phyloP scores from a whole-genome alignment of 2,329 filamentous ascomycete species.

The Colletotrichum theobromicola region DNA sequence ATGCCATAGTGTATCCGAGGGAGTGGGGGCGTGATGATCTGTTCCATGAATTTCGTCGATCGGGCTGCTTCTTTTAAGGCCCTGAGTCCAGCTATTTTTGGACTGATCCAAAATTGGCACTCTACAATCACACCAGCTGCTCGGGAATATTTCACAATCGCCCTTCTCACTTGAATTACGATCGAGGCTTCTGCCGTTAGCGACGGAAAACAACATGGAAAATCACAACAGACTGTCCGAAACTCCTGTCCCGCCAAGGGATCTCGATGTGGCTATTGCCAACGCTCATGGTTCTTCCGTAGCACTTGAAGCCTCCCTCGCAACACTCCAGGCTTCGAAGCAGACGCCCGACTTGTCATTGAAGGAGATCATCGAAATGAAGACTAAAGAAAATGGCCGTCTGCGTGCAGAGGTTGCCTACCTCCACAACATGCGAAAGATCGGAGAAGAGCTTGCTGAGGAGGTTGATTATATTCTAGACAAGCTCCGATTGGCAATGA shows the following conservation, averaged over 20 bases:
- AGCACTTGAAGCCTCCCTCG: neutral
- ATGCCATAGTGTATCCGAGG: neutral
- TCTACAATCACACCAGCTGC: neutral
- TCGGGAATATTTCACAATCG: neutral
- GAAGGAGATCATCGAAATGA: neutral
- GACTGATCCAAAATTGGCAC: neutral
- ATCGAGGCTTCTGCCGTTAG: neutral
- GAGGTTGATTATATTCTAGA: neutral
- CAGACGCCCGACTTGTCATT: neutral
- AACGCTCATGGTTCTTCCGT: neutral
- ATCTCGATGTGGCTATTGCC: neutral
- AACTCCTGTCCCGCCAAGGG: neutral
- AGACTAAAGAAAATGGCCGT: neutral
- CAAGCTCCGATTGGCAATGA: neutral
- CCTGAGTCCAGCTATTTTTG: neutral
- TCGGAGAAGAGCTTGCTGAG: neutral
- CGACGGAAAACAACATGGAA: neutral
- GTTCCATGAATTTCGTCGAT: neutral
- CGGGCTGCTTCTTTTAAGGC: neutral
- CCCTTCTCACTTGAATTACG: neutral
- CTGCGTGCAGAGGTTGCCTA: neutral
- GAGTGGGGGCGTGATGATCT: neutral
- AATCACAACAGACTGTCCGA: neutral
- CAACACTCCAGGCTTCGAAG: neutral
- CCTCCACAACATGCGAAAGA: neutral